Percentiles rank a stretch among this genome's conserved stretches.
These are phyloP conservation scores for Xeromyces bisporus DNA, from an alignment of 495 filamentous ascomycete species.

Conservation along the genomic window DNA sequence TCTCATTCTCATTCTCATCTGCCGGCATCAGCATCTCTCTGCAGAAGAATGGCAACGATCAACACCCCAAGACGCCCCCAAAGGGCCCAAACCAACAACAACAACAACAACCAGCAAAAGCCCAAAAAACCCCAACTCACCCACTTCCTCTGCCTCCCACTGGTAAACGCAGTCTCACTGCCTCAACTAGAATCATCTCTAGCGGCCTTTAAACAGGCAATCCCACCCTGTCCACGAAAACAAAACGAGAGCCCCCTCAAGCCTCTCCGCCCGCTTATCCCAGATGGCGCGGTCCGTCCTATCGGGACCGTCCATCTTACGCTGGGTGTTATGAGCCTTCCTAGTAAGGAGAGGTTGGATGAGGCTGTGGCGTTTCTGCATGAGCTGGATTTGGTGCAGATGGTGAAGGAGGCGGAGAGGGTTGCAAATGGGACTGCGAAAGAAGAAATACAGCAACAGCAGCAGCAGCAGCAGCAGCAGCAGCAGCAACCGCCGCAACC, in stretches of 20 bases:
- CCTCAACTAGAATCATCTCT: conserved; percentile 46
- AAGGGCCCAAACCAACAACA: no score
- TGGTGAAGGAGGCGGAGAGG: conserved; percentile 26
- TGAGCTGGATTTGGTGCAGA: conserved; percentile 30
- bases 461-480: not conserved
- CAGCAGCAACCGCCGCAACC: conserved; percentile 2
- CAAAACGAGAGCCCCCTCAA: not conserved
- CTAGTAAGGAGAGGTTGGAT: conserved; percentile 35
- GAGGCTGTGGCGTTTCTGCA: conserved; percentile 40
- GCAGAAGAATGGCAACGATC: not conserved
- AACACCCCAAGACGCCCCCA: not conserved
- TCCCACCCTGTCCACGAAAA: conserved; percentile 17
- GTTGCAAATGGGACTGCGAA: not conserved
- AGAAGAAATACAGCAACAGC: not conserved
- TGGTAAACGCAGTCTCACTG: conserved; percentile 44
- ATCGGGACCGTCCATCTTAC: conserved; percentile 73
- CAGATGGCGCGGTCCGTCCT: conserved; percentile 52
- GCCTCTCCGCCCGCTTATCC: conserved; percentile 18
- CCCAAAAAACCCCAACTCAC: conserved; percentile 40
- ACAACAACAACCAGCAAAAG: not conserved
- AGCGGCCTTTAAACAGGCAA: conserved; percentile 39
- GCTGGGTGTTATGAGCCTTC: conserved; percentile 70
- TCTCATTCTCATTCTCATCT: no score
- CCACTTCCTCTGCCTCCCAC: conserved; percentile 77
- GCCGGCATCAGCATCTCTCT: no score